Conservation (phyloP, 2,329 filamentous ascomycete genomes). For the Biscogniauxia marginata region DNA sequence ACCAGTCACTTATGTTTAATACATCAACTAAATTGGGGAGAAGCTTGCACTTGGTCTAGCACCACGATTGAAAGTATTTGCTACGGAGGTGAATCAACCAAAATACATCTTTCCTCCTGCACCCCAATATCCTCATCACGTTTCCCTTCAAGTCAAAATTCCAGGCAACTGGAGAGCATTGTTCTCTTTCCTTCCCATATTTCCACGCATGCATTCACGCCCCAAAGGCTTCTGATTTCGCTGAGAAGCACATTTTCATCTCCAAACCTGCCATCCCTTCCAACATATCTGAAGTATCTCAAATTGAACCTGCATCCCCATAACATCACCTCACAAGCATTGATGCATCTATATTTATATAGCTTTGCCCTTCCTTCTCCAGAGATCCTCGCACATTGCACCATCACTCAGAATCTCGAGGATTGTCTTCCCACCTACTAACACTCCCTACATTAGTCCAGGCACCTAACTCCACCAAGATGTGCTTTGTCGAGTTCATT, state of each 20-base stretch:
- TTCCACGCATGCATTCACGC: not conserved
- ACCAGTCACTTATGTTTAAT: not conserved
- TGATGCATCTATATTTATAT: not conserved
- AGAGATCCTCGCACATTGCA: too few relatives aligned
- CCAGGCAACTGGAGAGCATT: not conserved
- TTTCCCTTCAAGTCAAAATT: not conserved
- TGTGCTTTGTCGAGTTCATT: conserved; percentile 48
- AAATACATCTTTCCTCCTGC: too few relatives aligned
- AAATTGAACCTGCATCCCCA: too few relatives aligned
- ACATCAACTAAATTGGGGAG: not conserved
- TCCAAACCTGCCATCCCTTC: too few relatives aligned
- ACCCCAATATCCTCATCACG: not conserved
- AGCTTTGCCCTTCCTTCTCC: not conserved
- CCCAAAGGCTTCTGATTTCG: not conserved
- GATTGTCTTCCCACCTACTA: not conserved
- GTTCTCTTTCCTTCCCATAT: not conserved
- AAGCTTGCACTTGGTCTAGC: not conserved
- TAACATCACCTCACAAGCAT: not conserved
- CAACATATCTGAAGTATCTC: too few relatives aligned
- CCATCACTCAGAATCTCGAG: not conserved
- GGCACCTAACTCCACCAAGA: conserved; percentile 22
- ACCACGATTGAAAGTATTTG: too few relatives aligned
- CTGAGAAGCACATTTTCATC: not conserved
- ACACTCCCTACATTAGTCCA: not conserved
- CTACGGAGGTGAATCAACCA: too few relatives aligned